Evolutionary conservation across 805 yeast genomes (phyloP), one percentile per base, ranked within the genome.

Genomic region (Candida andamanensis): DNA sequence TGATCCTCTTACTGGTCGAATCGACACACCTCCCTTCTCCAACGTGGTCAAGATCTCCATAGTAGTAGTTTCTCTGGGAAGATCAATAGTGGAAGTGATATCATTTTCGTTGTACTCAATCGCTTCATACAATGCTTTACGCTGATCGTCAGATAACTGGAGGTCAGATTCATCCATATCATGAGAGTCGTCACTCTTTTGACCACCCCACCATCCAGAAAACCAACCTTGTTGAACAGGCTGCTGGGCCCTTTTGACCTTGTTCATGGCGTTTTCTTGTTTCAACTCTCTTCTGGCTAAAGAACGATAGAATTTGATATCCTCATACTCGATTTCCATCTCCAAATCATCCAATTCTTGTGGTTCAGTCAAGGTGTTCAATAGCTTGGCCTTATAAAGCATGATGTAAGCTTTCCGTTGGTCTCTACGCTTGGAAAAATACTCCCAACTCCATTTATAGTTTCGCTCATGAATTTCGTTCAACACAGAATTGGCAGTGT

Each of bases 381-480:
- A 55, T n/a, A 78, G 56, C 42, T 78, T 74, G 34, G 59, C 47
- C 41, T 76, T 80, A 85, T 89, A 90, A 0, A 85, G 58, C 10
- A 51, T 51, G 12, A 83, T 69, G 54, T 92, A 92, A 1, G 63
- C 57, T 31, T 69, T 73, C 46, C 96, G 66, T 50, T 82, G 78
- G 39, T 84, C 84, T 41, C 94, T 64, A 48, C 95, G 70, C 29
- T 67, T 69, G 29, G 74, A 72, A 44, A 90, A 76, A 48, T 74
- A 74, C 3, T 72, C 92, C 98, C 98, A 94, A 21, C 86, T 78
- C 94, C 95, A 85, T 46, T 74, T 76, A 45, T 78, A 72, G 50
- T 84, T 77, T 46, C 72, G 76, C 37, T 85, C 92, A 46, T 84
- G 95, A 24, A 92, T 79, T 50, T 87, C 95, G 36, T 76, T 67